A percentile compares a stretch with the other conserved stretches of the same genome.
Conservation (phyloP, 352 stramenopile genomes). For the Discostella stelligera region DNA sequence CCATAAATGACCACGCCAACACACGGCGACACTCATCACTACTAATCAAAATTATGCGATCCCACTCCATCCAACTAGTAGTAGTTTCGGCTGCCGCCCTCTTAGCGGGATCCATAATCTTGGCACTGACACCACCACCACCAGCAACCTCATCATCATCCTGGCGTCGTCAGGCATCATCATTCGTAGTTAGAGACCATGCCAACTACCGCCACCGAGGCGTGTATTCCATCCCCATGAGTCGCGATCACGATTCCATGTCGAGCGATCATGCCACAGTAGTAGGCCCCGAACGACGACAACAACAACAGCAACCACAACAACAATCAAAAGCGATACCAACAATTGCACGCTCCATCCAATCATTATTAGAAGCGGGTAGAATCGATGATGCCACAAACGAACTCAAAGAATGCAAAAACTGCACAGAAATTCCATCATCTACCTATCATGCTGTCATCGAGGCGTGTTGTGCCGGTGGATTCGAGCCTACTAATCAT, state of each 20-base stretch:
- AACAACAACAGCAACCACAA: not conserved
- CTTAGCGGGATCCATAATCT: not conserved
- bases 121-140: not conserved
- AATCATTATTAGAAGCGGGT: conserved; percentile 31
- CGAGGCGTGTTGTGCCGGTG: conserved; percentile 52
- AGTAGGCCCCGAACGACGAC: not conserved
- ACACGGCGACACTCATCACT: not conserved
- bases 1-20: not conserved
- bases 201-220: not conserved
- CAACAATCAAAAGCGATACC: not conserved
- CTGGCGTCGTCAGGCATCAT: not conserved
- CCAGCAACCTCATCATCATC: too few relatives aligned
- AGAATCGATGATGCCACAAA: conserved; percentile 22
- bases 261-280: not conserved
- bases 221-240: not conserved
- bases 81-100: not conserved
- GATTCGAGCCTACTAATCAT: conserved; percentile 5
- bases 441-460: conserved; percentile 68
- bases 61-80: not conserved
- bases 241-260: not conserved
- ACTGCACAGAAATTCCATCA: conserved; percentile 8
- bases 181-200: not conserved
- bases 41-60: not conserved
- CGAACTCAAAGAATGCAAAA: conserved; percentile 12
- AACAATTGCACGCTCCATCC: not conserved